Base-by-base conservation (phyloP, 768 basidiomycete genomes). In the Hypholoma sublateritium region DNA sequence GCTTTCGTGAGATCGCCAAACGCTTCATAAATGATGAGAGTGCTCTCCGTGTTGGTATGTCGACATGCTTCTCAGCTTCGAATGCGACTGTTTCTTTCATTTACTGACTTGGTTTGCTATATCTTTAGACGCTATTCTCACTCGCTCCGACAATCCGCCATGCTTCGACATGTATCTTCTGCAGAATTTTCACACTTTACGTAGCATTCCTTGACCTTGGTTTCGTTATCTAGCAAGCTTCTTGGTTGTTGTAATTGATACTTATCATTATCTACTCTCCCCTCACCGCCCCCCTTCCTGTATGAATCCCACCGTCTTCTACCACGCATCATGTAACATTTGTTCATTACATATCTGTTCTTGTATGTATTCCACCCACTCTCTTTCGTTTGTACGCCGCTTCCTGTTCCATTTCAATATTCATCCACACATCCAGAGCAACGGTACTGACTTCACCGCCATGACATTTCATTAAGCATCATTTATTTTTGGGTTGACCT, bases 1-100 rank as follows among this genome's bases (percentile, higher is more conserved):
- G 44, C 63, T 50, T 62, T 60, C 60, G 59, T 65, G 56, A 58
- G 61, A 57, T 50, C 45, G 17, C 55, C 52, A 13, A 53, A 53
- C 24, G 39, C 58, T 19, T 46, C 46, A 37, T 58, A 41, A 55
- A 50, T 41, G 37, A 56, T 43, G 50, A 46, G 41, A 22, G 14
- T 37, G 36, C 35, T 53, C 39, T 35, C 48, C 28, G 22, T 46
- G 59, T 63, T 63, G 62, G 62, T 60, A 60, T 59, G 62, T 58
- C 57, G 59, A 57, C 59, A 52, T 60, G 22, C 46, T 47, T 47
- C 22, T n/a, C 19, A 22, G n/a, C 56, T 59, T 56, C 47, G 51
- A 28, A 48, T 19, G 14, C 34, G 43, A 42, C 35, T 14, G 41
- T 47, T 52, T 24, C 54, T 43, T 58, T 58, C 43, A 50, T 49